Evolutionary conservation across 495 filamentous ascomycete genomes (phyloP).

Genomic region (Pyronema omphalodes): DNA sequence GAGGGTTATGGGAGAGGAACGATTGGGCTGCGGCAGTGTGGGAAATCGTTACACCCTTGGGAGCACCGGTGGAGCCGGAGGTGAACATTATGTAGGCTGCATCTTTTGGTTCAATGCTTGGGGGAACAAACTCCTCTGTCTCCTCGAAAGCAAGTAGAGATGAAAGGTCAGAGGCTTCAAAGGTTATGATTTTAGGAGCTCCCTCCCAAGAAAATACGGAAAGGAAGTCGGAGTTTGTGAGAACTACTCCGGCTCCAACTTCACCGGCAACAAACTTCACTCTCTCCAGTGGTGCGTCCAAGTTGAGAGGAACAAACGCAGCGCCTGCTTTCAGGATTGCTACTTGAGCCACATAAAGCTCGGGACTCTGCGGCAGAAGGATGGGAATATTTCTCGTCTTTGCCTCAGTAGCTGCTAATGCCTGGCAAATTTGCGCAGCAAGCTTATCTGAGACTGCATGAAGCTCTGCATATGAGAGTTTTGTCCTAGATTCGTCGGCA

Average conservation of each 20-base stretch:
- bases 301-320: slow-evolving; percentile 60
- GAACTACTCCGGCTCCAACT: slow-evolving; percentile 38
- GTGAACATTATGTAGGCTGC: slow-evolving; percentile 86
- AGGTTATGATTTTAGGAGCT: slow-evolving; percentile 24
- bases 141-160: not conserved
- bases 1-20: slow-evolving; percentile 53
- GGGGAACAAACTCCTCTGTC: not conserved
- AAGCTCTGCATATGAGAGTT: slow-evolving; percentile 40
- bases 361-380: slow-evolving; percentile 47
- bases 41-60: slow-evolving; percentile 66
- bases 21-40: slow-evolving; percentile 60
- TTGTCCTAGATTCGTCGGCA: slow-evolving; percentile 27
- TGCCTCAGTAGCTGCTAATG: not conserved
- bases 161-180: slow-evolving; percentile 17
- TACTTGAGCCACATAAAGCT: slow-evolving; percentile 52
- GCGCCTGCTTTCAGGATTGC: slow-evolving; percentile 59
- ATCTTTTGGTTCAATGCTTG: slow-evolving; percentile 24
- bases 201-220: slow-evolving; percentile 22
- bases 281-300: slow-evolving; percentile 52
- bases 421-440: not conserved
- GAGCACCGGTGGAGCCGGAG: slow-evolving; percentile 70
- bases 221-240: slow-evolving; percentile 30
- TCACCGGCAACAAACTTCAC: slow-evolving; percentile 56
- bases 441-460: slow-evolving; percentile 31
- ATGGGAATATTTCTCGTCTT: slow-evolving; percentile 41